phyloP scores from a whole-genome alignment of 768 basidiomycete genomes.

The Asterophora parasitica region DNA sequence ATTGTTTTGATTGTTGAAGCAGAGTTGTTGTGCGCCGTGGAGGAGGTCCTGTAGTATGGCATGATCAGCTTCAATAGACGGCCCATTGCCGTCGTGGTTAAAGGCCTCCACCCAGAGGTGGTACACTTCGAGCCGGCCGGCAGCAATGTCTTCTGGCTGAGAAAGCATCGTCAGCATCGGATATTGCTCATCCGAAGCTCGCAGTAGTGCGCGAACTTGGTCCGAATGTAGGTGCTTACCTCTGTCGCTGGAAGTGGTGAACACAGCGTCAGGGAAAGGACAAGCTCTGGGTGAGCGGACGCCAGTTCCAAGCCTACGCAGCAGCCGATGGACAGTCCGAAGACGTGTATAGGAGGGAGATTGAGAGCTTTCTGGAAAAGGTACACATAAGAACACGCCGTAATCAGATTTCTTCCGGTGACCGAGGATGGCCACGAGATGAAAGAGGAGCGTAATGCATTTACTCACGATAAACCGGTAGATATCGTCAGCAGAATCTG shows the following conservation, averaged over 20 bases:
- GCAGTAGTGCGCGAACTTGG: not conserved
- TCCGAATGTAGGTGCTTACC: conserved; percentile 14
- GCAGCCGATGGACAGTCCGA: conserved; percentile 23
- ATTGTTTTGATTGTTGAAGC: conserved; percentile 16
- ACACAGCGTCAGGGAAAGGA: conserved; percentile 22
- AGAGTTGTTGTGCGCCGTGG: conserved; percentile 17
- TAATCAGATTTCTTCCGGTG: not conserved
- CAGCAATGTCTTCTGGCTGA: conserved; percentile 18
- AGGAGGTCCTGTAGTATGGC: conserved; percentile 14
- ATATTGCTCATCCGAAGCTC: not conserved
- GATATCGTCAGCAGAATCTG: conserved; percentile 25
- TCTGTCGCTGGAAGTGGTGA: conserved; percentile 23
- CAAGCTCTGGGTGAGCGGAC: conserved; percentile 16
- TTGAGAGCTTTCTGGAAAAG: conserved; percentile 21
- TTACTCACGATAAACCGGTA: conserved; percentile 23
- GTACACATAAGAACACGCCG: not conserved
- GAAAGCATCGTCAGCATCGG: conserved; percentile 1
- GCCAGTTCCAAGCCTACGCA: conserved; percentile 23
- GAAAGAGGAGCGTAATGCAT: not conserved
- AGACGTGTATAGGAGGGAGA: conserved; percentile 24
- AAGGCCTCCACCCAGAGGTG: conserved; percentile 18
- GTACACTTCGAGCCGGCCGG: conserved; percentile 17
- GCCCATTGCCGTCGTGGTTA: conserved; percentile 13
- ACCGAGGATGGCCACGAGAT: not conserved
- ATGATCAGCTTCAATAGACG: conserved; percentile 6